Base-by-base conservation (phyloP, 306 rosid species). In the Hippophae gyantsensis region DNA sequence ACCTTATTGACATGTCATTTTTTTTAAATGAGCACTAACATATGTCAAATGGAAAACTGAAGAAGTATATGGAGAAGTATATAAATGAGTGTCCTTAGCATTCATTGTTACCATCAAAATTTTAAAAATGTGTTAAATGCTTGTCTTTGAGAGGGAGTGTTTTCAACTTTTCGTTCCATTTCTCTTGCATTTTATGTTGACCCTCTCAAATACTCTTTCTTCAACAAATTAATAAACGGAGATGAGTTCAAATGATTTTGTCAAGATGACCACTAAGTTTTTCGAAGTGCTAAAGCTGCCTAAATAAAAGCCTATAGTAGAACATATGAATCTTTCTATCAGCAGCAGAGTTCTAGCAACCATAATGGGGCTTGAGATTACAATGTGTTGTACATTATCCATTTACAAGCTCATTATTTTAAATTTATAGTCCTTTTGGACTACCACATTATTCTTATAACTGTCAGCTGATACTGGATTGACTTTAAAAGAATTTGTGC, bases 271-370 rank as follows among this genome's bases (percentile, higher is more conserved):
- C 2, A 48, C 48, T 44, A 78, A 62, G 7, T 92, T 92, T 62
- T 61, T 69, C 71, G 72, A 80, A 82, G 84, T 82, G 67, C 54
- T 84, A 70, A 76, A 84, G 69, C 73, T 71, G 70, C 90, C 95
- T 51, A 82, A 88, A 56, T 57, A 93, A 32, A 83, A 87, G 83
- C 72, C 90, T 44, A 84, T 95, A 77, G 89, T 92, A 66, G 69
- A 47, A 72, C 93, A 42, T 85, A 78, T 45, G 90, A 92, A 75
- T 69, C 78, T 18, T 82, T 81, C 83, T 87, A 68, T 54, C 52
- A 57, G 48, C 78, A 79, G 63, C 84, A 72, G 45, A 77, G 54
- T 49, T 74, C 73, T 60, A 62, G 75, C 68, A 60, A 76, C 41
- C 62, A 18, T 5, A 23, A 6, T 14, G 42, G 58, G 26, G 58